Conservation (phyloP, 768 basidiomycete species). For the Cystofilobasidium macerans region DNA sequence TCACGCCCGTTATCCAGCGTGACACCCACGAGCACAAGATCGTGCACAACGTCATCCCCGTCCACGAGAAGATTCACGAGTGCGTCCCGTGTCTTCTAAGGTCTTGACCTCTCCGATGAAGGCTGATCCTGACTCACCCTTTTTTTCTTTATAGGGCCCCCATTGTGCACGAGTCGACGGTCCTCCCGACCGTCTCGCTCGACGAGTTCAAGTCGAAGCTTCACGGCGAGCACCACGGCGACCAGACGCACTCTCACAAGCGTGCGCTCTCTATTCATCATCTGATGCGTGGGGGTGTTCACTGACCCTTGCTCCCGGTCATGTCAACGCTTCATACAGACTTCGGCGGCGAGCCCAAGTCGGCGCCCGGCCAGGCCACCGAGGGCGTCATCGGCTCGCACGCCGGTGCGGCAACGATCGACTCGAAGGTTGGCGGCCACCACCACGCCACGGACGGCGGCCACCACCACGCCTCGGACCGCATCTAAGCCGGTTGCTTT, state of each 20-base stretch:
- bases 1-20: constrained; percentile 39
- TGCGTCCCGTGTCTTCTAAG: too few species aligned
- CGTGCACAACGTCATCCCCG: constrained; percentile 39
- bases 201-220: constrained; percentile 20
- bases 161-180: constrained; percentile 27
- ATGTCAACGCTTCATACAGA: too few species aligned
- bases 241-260: constrained; percentile 2
- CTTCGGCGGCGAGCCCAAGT: constrained; percentile 21
- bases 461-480: too few species aligned
- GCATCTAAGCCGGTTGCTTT: neutral
- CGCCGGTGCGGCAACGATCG: neutral
- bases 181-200: constrained; percentile 18
- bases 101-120: too few species aligned
- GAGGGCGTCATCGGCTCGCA: neutral
- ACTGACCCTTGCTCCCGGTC: too few species aligned
- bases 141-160: too few species aligned
- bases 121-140: too few species aligned
- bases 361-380: neutral
- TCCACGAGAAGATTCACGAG: constrained; percentile 40
- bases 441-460: too few species aligned
- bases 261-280: too few species aligned
- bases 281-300: too few species aligned
- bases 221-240: neutral
- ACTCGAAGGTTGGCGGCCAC: neutral
- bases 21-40: constrained; percentile 39